These are phyloP conservation scores for Terana coerulea DNA, from an alignment of 768 basidiomycete genomes.

Conservation along the genomic window DNA sequence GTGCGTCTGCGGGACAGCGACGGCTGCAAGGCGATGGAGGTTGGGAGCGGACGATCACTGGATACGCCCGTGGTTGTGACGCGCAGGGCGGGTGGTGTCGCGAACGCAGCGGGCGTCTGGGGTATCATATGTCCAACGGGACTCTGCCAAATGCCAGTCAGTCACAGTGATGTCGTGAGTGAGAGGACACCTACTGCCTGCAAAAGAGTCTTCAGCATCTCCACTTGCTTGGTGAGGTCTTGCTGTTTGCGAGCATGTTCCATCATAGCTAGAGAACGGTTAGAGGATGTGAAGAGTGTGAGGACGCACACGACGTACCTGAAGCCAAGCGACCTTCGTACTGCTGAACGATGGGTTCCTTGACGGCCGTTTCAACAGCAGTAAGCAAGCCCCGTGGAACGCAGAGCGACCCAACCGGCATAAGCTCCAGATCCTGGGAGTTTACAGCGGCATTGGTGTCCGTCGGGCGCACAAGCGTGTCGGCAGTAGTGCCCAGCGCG, in stretches of 20 bases:
- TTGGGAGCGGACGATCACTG: too few species aligned
- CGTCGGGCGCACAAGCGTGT: too few species aligned
- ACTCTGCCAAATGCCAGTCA: too few species aligned
- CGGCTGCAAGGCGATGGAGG: too few species aligned
- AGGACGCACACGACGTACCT: neutral
- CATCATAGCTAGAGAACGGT: neutral
- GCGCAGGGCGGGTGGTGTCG: too few species aligned
- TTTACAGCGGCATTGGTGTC: neutral
- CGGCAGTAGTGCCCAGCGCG: too few species aligned
- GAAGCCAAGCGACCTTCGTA: neutral
- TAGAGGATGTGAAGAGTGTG: neutral
- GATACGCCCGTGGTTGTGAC: too few species aligned
- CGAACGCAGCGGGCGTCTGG: too few species aligned
- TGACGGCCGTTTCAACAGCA: neutral
- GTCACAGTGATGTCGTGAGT: too few species aligned
- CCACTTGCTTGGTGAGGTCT: neutral
- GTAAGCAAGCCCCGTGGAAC: neutral
- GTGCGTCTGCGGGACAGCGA: too few species aligned
- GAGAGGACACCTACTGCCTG: neutral
- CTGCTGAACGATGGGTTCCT: slow-evolving; percentile 1
- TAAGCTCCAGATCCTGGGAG: neutral
- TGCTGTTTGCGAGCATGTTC: neutral
- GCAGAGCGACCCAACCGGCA: neutral
- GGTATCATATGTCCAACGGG: too few species aligned
- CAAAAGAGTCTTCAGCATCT: neutral